Conservation (phyloP, 345 rosid species). For the Brassica napus region Da-Ae NC_063442.1:41293501-41294000, state of each 20-base stretch:
- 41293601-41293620: slow-evolving; percentile 29
- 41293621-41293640: slow-evolving; percentile 15
- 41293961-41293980: slow-evolving; percentile 31
- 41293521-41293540: slow-evolving; percentile 36
- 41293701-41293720: slow-evolving; percentile 7
- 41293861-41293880: slow-evolving; percentile 37
- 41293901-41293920: slow-evolving; percentile 31
- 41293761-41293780: slow-evolving; percentile 26
- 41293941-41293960: slow-evolving; percentile 13
- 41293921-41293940: slow-evolving; percentile 26
- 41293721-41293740: slow-evolving; percentile 14
- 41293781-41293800: slow-evolving; percentile 34
- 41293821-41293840: slow-evolving; percentile 27
- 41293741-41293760: not conserved
- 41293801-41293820: slow-evolving; percentile 28
- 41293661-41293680: not conserved
- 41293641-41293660: slow-evolving; percentile 20
- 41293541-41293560: slow-evolving; percentile 23
- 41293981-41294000: not conserved
- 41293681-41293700: slow-evolving; percentile 4
- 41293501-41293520: slow-evolving; percentile 32
- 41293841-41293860: slow-evolving; percentile 26
- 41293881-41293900: slow-evolving; percentile 19
- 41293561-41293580: slow-evolving; percentile 8
- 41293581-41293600: slow-evolving; percentile 29